phyloP scores from a whole-genome alignment of 1,139 yeast genomes.

The Yamadazyma jaroonii region DNA sequence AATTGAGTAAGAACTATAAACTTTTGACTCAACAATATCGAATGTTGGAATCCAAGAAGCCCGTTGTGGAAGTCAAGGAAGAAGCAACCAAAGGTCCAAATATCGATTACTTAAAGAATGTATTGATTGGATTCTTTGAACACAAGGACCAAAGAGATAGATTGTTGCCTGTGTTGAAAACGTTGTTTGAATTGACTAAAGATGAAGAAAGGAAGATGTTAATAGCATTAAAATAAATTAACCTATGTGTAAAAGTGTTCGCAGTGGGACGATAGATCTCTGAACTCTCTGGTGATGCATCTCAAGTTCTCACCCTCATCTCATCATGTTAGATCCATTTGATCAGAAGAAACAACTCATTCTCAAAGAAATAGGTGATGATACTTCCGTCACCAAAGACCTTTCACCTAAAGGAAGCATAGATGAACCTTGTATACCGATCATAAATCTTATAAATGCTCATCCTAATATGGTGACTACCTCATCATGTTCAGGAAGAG shows the following conservation, averaged over 20 bases:
- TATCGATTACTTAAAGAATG: constrained; percentile 81
- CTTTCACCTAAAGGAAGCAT: constrained; percentile 84
- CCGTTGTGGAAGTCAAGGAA: neutral
- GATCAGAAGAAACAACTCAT: constrained; percentile 65
- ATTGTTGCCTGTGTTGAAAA: constrained; percentile 79
- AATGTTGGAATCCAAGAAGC: constrained; percentile 20
- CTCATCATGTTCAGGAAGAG: constrained; percentile 85
- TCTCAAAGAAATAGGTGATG: constrained; percentile 51
- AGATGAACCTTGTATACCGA: constrained; percentile 68
- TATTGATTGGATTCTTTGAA: constrained; percentile 81
- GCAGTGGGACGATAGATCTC: too few relatives aligned
- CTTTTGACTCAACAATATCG: constrained; percentile 56
- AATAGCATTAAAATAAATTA: constrained; percentile 51
- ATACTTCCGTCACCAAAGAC: constrained; percentile 50
- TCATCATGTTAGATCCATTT: constrained; percentile 50
- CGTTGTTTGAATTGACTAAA: constrained; percentile 63
- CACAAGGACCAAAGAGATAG: constrained; percentile 88
- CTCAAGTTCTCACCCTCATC: neutral
- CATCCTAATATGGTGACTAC: constrained; percentile 75
- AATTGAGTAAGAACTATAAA: constrained; percentile 67
- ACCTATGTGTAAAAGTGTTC: too few relatives aligned
- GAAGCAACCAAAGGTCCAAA: constrained; percentile 19
- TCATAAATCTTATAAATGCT: constrained; percentile 63
- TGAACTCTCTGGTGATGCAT: too few relatives aligned
- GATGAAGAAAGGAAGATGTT: constrained; percentile 72